Base-by-base conservation (phyloP, 805 yeast species). In the Candida koratica region DNA sequence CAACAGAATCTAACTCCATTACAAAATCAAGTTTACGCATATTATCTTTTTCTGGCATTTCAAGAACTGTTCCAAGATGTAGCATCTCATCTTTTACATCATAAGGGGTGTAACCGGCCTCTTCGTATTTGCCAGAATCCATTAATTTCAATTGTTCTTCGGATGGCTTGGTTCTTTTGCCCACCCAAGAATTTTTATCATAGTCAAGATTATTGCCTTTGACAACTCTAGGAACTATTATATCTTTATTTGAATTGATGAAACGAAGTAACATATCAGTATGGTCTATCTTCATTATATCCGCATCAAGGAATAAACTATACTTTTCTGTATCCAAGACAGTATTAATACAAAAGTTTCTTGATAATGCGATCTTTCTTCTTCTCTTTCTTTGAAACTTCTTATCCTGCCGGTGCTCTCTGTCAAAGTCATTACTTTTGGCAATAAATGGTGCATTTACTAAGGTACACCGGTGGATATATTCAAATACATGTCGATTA, bases 1-100 rank as follows among this genome's bases (percentile, higher is more conserved):
- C 78, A 8, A 73, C 79, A 2, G 76, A 69, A 42, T 71, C 76
- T 16, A 73, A 42, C 19, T 49, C 49, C 2, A 59, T 53, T 0
- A 41, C 6, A 32, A 48, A 47, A 11, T 31, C 37, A 12, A 35
- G 25, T 16, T 37, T 30, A 25, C 26, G 26, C 2, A 25, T 25
- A 6, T 10, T 15, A 12, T 38, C 37, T 13, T 32, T 28, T 11
- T 28, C 24, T 13, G 32, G 18, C 14, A 30, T 23, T 3, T 18
- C 12, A 6, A 46, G 34, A 36, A 50, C 52, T 17, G 37, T 40
- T 7, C 33, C 47, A 33, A 64, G 52, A 38, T 64, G 71, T 29
- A 28, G 48, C 54, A 64, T 58, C 8, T 51, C 44, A 4, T 29
- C 52, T 4, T 32, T 29, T 1, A 49, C 52, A 43, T 64, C 70